Evolutionary conservation across 345 rosid species (phyloP), one percentile per base, ranked within the genome.

Genomic region (Bruguiera sexangula): DNA sequence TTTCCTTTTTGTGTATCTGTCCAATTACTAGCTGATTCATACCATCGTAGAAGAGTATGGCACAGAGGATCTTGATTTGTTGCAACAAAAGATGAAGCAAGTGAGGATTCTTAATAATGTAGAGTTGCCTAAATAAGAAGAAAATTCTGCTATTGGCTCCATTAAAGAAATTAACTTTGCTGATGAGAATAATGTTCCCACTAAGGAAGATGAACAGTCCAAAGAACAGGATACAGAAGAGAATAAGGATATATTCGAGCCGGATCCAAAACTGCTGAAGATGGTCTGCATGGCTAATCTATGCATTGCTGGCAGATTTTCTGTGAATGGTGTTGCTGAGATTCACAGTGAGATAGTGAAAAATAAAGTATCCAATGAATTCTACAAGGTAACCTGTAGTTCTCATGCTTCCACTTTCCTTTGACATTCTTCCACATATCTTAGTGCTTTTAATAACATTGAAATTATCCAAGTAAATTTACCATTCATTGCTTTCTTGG

Each of bases 301-400:
- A 0, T 86, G 88, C 65, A 84, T 87, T 70, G 87, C 74, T 16
- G 86, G 88, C 58, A 88, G 92, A 64, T 82, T 76, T 83, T 85
- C 91, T 18, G 91, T 89, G n/a, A 89, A 89, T 73, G 96, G 93
- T 34, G 96, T 86, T 55, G 96, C 93, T 71, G 87, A 82, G 75
- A 89, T 87, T 76, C 96, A 89, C 53, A 89, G 88, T 73, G 89
- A 89, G 73, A 89, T 89, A 67, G 91, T 89, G 51, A 86, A 85
- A 74, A 72, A 83, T 60, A 91, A 86, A 70, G 96, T 87, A 11
- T 89, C 86, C 71, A 83, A 83, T 75, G 91, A 83, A 2, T 89
- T 89, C 62, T 80, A 79, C 50, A 55, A 87, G 91, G 93, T 85
- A 78, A 59, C 1, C 9, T 34, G 37, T 34, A 34, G 5, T 8